Conservation (phyloP, 148 eudicot species). For the Oxyria digyna region DNA sequence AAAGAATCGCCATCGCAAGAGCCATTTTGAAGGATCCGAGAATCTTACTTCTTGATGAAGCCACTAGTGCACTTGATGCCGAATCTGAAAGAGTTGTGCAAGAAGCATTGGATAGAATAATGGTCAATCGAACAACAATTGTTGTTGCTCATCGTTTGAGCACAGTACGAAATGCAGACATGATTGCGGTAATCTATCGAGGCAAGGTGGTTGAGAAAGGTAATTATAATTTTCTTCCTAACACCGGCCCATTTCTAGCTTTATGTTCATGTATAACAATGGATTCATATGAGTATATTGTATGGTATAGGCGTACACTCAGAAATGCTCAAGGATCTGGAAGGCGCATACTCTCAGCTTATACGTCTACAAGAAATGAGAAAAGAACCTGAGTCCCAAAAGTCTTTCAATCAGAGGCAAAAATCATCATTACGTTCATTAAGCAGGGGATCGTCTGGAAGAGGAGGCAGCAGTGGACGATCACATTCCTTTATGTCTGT, state of each 20-base stretch:
- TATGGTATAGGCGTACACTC: slow-evolving; percentile 25
- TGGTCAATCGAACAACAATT: slow-evolving; percentile 69
- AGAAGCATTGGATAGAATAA: slow-evolving; percentile 69
- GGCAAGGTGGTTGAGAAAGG: slow-evolving; percentile 86
- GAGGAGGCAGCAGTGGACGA: slow-evolving; percentile 25
- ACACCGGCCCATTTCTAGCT: too few species aligned
- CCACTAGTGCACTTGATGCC: slow-evolving; percentile 88
- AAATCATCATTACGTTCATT: slow-evolving; percentile 36
- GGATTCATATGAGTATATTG: too few species aligned
- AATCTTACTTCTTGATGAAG: slow-evolving; percentile 78
- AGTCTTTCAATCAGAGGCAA: slow-evolving; percentile 30
- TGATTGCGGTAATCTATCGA: slow-evolving; percentile 62
- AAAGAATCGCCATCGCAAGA: slow-evolving; percentile 81
- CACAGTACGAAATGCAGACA: slow-evolving; percentile 65
- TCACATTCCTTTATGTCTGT: slow-evolving; percentile 27
- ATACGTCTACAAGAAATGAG: slow-evolving; percentile 46
- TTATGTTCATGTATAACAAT: too few species aligned
- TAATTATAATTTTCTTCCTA: slow-evolving; percentile 7
- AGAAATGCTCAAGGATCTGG: slow-evolving; percentile 52
- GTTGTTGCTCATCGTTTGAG: slow-evolving; percentile 79
- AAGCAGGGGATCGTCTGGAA: slow-evolving; percentile 44
- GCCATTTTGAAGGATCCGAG: slow-evolving; percentile 72
- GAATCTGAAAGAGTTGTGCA: slow-evolving; percentile 79
- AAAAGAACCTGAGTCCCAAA: slow-evolving; percentile 14
- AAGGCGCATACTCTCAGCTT: slow-evolving; percentile 85